A percentile compares a stretch with the other conserved stretches of the same genome.
Conservation (phyloP, 2,329 filamentous ascomycete species). For the Salinomyces thailandicus region DNA sequence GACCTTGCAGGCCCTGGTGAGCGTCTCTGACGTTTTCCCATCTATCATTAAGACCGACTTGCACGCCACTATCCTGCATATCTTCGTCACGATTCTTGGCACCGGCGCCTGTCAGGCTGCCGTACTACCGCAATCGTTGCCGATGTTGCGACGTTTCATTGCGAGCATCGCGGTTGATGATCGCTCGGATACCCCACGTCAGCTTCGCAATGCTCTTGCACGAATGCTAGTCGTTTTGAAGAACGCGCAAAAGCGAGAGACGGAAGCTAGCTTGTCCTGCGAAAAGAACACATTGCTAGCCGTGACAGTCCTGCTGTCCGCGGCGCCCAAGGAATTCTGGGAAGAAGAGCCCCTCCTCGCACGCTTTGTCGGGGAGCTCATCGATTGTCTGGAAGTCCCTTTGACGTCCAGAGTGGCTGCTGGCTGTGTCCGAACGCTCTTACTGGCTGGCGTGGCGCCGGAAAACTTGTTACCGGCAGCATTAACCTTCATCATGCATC, state of each 20-base stretch:
- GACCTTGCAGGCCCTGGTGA: slow-evolving; percentile 77
- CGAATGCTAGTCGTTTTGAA: slow-evolving; percentile 73
- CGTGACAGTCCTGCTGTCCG: slow-evolving; percentile 79
- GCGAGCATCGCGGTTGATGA: slow-evolving; percentile 51
- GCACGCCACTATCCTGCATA: slow-evolving; percentile 92
- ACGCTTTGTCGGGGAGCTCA: slow-evolving; percentile 66
- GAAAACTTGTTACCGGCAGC: slow-evolving; percentile 56
- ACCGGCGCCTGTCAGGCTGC: slow-evolving; percentile 78
- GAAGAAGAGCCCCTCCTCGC: slow-evolving; percentile 64
- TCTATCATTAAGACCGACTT: slow-evolving; percentile 93
- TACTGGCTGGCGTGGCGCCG: slow-evolving; percentile 65
- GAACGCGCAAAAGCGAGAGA: slow-evolving; percentile 64
- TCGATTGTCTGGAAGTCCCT: slow-evolving; percentile 71
- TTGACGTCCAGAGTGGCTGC: slow-evolving; percentile 84
- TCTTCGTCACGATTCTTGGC: slow-evolving; percentile 84
- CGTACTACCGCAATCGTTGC: slow-evolving; percentile 79
- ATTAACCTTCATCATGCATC: slow-evolving; percentile 61
- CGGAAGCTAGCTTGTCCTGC: slow-evolving; percentile 67
- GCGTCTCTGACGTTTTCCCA: slow-evolving; percentile 91
- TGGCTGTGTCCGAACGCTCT: slow-evolving; percentile 75
- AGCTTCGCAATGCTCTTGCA: slow-evolving; percentile 71
- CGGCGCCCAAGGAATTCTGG: slow-evolving; percentile 51
- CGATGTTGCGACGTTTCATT: slow-evolving; percentile 86
- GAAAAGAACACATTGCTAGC: slow-evolving; percentile 90
- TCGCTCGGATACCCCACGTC: slow-evolving; percentile 44